Evolutionary conservation across 495 filamentous ascomycete genomes (phyloP), one percentile per base, ranked within the genome.

Genomic region (Daldinia loculata): DNA sequence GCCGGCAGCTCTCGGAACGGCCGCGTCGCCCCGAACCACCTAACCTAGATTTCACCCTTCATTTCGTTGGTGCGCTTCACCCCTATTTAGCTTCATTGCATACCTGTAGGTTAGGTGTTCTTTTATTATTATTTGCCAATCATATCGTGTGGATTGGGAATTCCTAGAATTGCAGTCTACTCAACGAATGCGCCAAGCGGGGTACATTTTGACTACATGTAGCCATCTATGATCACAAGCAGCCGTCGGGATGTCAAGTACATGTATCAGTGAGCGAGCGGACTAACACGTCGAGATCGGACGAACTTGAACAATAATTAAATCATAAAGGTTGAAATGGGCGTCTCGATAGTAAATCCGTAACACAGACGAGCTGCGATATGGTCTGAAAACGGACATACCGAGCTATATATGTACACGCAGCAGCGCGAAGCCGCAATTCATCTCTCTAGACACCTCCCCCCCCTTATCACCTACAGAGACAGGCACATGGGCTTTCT

Each of bases 401-500:
- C 69, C 63, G 69, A 67, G 58, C 36, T 57, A 52, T 4, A 34
- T 22, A 24, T 9, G 34, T 52, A 17, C 34, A 19, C 36, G 30
- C 56, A 22, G 26, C 14, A 56, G 9, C 55, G 53, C 41, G 52
- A 58, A 45, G 48, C 22, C 24, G 52, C 29, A 27, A 32, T 50
- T 55, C 52, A 29, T 53, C 15, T 43, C n/a, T 27, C 15, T 60
- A 57, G 26, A 24, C 43, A 48, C 3, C 43, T 22, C 30, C 24
- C 27, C 12, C 56, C 36, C 29, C 30, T 43, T 72, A 65, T 63
- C 66, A 38, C 41, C 61, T 61, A 59, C 32, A 53, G 39, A 61
- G n/a, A 72, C 61, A 72, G 70, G 65, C 64, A 72, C 70, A 73
- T 73, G 66, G 65, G 65, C 41, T 62, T 69, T 63, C 65, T 73